phyloP scores from a whole-genome alignment of 2,329 filamentous ascomycete species.

The Colletotrichum phormii region DNA sequence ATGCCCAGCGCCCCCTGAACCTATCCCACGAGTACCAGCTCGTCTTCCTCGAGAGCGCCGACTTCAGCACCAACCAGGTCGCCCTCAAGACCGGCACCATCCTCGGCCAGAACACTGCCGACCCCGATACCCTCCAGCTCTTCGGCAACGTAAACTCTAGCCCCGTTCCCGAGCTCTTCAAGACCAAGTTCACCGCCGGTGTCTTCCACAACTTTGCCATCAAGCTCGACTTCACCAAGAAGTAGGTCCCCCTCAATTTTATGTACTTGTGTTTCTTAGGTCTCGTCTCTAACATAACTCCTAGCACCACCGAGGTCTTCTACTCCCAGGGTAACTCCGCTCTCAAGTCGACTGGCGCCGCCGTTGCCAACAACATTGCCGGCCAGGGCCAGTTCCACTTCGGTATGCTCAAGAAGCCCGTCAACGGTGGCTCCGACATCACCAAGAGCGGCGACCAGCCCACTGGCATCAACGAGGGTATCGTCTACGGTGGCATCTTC shows the following conservation, averaged over 20 bases:
- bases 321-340: conserved; percentile 62
- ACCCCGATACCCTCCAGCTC: conserved; percentile 57
- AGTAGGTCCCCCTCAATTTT: conserved; percentile 52
- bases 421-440: conserved; percentile 56
- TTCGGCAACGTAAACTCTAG: conserved; percentile 60
- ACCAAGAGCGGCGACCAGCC: conserved; percentile 61
- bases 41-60: conserved; percentile 59
- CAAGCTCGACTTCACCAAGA: conserved; percentile 66
- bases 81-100: conserved; percentile 67
- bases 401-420: conserved; percentile 71
- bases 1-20: conserved; percentile 64
- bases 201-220: conserved; percentile 73
- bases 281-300: not conserved
- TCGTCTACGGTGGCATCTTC: conserved; percentile 65
- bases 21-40: conserved; percentile 71
- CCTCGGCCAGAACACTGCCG: conserved; percentile 50
- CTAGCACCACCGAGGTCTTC: conserved; percentile 66
- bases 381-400: conserved; percentile 73
- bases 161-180: conserved; percentile 61
- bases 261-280: not conserved
- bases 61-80: conserved; percentile 63
- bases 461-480: conserved; percentile 61
- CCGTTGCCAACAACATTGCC: conserved; percentile 61
- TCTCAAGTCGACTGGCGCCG: conserved; percentile 59
- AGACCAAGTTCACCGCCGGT: conserved; percentile 59